A percentile compares a stretch with the other conserved stretches of the same genome.
Evolutionary conservation across 768 basidiomycete genomes (phyloP).

Genomic region (Rossbeevera mucosa): DNA sequence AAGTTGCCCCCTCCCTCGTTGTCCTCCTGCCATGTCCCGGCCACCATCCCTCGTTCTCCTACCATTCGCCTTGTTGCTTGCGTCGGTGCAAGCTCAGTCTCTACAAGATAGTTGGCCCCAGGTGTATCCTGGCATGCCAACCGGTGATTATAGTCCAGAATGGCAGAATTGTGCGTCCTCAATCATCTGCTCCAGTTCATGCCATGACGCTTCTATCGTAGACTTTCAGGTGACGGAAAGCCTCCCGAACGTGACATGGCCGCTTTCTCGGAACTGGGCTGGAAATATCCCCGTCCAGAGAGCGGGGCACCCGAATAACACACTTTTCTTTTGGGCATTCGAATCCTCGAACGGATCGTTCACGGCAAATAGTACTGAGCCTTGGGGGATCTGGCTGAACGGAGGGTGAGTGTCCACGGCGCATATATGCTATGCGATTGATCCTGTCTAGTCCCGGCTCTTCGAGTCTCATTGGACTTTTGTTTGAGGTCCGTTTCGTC

Average conservation of each 20-base stretch:
- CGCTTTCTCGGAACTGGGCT: slow-evolving; percentile 47
- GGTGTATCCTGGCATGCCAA: neutral
- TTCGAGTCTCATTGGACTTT: slow-evolving; percentile 58
- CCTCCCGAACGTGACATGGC: slow-evolving; percentile 57
- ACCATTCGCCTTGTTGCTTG: neutral
- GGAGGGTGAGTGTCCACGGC: slow-evolving; percentile 49
- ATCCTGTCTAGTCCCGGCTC: slow-evolving; percentile 48
- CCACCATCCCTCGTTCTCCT: neutral
- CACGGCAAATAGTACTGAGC: slow-evolving; percentile 39
- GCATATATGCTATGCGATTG: neutral
- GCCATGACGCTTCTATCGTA: too few relatives aligned
- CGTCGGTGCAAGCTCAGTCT: neutral
- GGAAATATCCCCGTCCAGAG: slow-evolving; percentile 64
- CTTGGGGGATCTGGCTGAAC: slow-evolving; percentile 72
- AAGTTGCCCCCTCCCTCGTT: neutral
- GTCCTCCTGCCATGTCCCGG: neutral
- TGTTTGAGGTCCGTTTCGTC: slow-evolving; percentile 51
- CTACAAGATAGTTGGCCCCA: neutral
- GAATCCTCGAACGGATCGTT: slow-evolving; percentile 55
- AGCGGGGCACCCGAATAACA: slow-evolving; percentile 56
- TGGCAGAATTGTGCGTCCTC: neutral
- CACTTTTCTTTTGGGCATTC: slow-evolving; percentile 61
- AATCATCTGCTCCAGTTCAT: neutral
- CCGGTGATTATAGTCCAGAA: neutral
- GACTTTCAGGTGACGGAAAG: slow-evolving; percentile 40